Base-by-base conservation (phyloP, 106 monocot species). In the Phalaenopsis equestris region DNA sequence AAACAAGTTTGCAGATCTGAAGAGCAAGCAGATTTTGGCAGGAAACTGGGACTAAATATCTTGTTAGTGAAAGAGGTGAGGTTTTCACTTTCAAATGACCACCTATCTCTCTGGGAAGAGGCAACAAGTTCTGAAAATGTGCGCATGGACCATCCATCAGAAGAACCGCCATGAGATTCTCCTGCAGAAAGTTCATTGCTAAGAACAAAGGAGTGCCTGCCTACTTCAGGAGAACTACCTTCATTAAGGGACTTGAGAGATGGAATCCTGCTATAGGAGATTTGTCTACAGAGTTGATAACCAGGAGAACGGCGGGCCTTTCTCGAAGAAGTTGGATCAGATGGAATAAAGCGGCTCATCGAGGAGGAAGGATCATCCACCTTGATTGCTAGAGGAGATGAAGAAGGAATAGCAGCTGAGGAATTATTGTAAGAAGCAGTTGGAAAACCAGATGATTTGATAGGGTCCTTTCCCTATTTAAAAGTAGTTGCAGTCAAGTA, bases 71-170 rank as follows among this genome's bases (percentile, higher is more conserved):
- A 19, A 41, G 87, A 90, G 30, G 55, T 58, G 10, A 73, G 18
- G 36, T 77, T 92, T 43, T 90, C 87, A 78, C 78, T 86, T 8
- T 89, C 91, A 56, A 87, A 87, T 3, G 93, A 94, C 87, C 87
- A 90, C 55, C 87, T 83, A 41, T 92, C 92, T 81, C 87, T 85
- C 14, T 89, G 87, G 5, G 97, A 98, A 46, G 90, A 86, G 3
- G 94, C 83, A 21, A 98, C 83, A 9, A 98, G 88, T 78, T 98
- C 92, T 43, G 97, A 88, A 84, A 94, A 98, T n/a, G 89, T 84
- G 55, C 87, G 89, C 76, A 76, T 89, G 36, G 97, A 92, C 97
- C 94, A 98, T 17, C 87, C 86, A 82, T 98, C 92, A 45, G 92
- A 96, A 24, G 93, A 90, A 19, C 84, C 93, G 45, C 86, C 85